A percentile compares a stretch with the other conserved stretches of the same genome.
Evolutionary conservation across 768 basidiomycete species (phyloP).

Genomic region (Boletus eberwhitei): DNA sequence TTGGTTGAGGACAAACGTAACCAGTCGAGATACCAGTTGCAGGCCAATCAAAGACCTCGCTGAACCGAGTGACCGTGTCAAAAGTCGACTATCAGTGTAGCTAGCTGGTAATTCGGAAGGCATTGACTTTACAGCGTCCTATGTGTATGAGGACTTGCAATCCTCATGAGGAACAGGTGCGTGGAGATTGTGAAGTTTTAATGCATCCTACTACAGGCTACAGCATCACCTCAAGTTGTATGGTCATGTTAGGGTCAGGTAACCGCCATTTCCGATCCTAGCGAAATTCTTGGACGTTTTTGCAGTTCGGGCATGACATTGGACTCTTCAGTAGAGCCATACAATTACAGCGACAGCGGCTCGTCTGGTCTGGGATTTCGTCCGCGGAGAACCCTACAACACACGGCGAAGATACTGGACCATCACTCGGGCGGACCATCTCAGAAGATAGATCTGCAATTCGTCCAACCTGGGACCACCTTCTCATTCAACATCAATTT

Average conservation of each 20-base stretch:
- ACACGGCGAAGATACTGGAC: neutral
- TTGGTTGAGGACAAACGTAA: slow-evolving; percentile 91
- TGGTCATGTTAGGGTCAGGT: slow-evolving; percentile 11
- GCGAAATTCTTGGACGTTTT: too few relatives aligned
- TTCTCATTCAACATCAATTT: neutral
- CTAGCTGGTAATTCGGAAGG: neutral
- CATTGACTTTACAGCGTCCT: slow-evolving; percentile 10
- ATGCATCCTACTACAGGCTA: too few relatives aligned
- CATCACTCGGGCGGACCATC: neutral
- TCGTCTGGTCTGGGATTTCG: neutral
- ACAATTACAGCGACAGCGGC: too few relatives aligned
- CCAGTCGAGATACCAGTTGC: slow-evolving; percentile 77
- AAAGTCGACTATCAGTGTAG: slow-evolving; percentile 13
- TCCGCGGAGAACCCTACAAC: neutral
- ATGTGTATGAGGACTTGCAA: neutral
- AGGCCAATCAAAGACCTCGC: slow-evolving; percentile 74
- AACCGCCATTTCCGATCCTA: neutral
- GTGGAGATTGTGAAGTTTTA: neutral
- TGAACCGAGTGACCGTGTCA: slow-evolving; percentile 37
- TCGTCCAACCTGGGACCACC: neutral
- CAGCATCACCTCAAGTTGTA: neutral
- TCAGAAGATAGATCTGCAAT: neutral
- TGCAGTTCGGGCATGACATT: too few relatives aligned
- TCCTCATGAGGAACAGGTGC: neutral
- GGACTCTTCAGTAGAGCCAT: neutral